phyloP scores from a whole-genome alignment of 2,329 filamentous ascomycete species.

The Thelonectria discophora region DNA sequence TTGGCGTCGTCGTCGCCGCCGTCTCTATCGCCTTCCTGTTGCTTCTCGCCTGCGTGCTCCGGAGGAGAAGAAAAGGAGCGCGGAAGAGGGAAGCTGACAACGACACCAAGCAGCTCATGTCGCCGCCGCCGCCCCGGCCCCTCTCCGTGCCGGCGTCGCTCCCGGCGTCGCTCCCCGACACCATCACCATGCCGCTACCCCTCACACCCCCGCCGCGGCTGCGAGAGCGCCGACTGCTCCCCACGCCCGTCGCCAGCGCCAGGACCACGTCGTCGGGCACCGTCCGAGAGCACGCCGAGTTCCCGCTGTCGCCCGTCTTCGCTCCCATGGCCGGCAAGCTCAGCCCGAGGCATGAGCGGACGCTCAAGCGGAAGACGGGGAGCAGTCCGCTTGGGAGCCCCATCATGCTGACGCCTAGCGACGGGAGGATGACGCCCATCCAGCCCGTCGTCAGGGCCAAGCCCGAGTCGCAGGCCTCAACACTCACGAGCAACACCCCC shows the following conservation, averaged over 20 bases:
- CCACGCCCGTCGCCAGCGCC: constrained; percentile 30
- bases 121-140: constrained; percentile 42
- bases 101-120: constrained; percentile 37
- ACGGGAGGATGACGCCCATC: constrained; percentile 12
- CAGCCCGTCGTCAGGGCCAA: constrained; percentile 7
- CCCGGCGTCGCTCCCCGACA: constrained; percentile 38
- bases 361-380: constrained; percentile 24
- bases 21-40: constrained; percentile 49
- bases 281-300: constrained; percentile 34
- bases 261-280: background rate
- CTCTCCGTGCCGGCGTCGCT: constrained; percentile 55
- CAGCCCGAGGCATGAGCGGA: constrained; percentile 45
- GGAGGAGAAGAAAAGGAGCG: constrained; percentile 40
- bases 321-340: constrained; percentile 49
- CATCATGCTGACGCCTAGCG: constrained; percentile 29
- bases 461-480: constrained; percentile 23
- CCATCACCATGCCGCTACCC: constrained; percentile 31
- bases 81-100: constrained; percentile 17
- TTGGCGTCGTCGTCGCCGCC: constrained; percentile 54
- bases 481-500: constrained; percentile 3
- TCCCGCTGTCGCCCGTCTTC: constrained; percentile 52
- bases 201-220: constrained; percentile 59
- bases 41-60: constrained; percentile 50
- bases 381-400: constrained; percentile 29
- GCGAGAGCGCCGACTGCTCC: constrained; percentile 56